Base-by-base conservation (phyloP, 768 basidiomycete genomes). In the Terana coerulea region DNA sequence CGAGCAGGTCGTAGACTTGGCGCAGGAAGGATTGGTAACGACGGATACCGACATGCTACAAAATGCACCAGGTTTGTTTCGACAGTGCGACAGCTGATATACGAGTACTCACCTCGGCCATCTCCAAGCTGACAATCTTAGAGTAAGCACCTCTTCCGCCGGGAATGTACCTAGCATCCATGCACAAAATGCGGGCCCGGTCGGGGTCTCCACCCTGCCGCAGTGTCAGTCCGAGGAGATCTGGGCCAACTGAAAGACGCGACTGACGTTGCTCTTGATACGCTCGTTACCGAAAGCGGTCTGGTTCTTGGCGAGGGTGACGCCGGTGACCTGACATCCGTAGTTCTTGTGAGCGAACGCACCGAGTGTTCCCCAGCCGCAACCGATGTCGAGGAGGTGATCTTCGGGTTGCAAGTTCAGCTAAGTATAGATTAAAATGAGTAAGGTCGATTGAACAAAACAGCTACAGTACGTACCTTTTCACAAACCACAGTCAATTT, bases 331-430 rank as follows among this genome's bases (percentile, higher is more conserved):
- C 64, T 98, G 94, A 57, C 91, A 95, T n/a, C 76, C 88, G 65
- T 86, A 98, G 75, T 99, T 99, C 75, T 98, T 98, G 28, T 91
- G 88, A 37, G 97, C 97, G 61, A 93, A 95, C 1, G 95, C 86
- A 34, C 83, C 81, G 49, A 99, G 83, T 0, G 97, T 97, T 24
- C 95, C 97, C 97, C 97, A 99, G 37, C 97, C 97, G 60, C 91
- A 93, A 10, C 91, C 91, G 51, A 92, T 84, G 56, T 93, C 91
- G 15, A 93, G 81, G 1, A 91, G 73, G 68, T 78, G 82, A 71
- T 99, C 97, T 0, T 75, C 78, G n/a, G 90, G 81, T 61, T 95
- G 75, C 25, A 99, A 80, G 67, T 88, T 78, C 49, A 99, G 82
- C 70, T 65, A 41, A 25, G 9, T 8, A 33, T 7, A 34, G 41